These are phyloP conservation scores for Pouteria glomerata DNA, from an alignment of 148 eudicot species.

Conservation along the genomic window DNA sequence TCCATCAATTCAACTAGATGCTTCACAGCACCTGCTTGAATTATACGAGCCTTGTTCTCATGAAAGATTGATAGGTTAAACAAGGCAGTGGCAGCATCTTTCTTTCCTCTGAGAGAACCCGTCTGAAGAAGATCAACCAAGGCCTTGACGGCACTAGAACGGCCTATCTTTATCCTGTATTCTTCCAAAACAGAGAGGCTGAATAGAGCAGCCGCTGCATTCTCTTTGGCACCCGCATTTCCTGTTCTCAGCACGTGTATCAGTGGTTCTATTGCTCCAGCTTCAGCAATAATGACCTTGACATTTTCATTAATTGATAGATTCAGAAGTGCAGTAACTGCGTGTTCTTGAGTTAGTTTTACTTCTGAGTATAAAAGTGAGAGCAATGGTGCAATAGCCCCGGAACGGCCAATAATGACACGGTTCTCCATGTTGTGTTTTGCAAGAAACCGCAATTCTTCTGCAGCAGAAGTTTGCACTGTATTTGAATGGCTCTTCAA, in stretches of 20 bases:
- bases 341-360: constrained; percentile 73
- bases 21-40: constrained; percentile 91
- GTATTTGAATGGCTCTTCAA: constrained; percentile 45
- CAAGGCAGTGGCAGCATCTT: constrained; percentile 91
- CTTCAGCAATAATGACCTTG: constrained; percentile 60
- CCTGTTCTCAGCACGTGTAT: constrained; percentile 73
- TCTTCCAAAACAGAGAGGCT: constrained; percentile 80
- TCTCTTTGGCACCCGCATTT: constrained; percentile 66
- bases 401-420: constrained; percentile 47
- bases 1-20: constrained; percentile 66
- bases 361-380: constrained; percentile 53
- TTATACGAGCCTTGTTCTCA: constrained; percentile 86
- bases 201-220: constrained; percentile 89
- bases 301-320: constrained; percentile 71
- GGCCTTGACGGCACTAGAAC: constrained; percentile 67
- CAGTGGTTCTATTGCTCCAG: constrained; percentile 70
- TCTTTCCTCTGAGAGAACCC: constrained; percentile 91
- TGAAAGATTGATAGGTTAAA: constrained; percentile 88
- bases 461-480: constrained; percentile 56
- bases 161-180: constrained; percentile 78
- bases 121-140: constrained; percentile 72
- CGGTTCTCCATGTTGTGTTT: constrained; percentile 79
- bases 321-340: constrained; percentile 86
- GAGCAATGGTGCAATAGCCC: constrained; percentile 68
- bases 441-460: constrained; percentile 64